Evolutionary conservation across 2,329 filamentous ascomycete species (phyloP), one percentile per base, ranked within the genome.

Genomic region (Neofusicoccum kwambonambiense): DNA sequence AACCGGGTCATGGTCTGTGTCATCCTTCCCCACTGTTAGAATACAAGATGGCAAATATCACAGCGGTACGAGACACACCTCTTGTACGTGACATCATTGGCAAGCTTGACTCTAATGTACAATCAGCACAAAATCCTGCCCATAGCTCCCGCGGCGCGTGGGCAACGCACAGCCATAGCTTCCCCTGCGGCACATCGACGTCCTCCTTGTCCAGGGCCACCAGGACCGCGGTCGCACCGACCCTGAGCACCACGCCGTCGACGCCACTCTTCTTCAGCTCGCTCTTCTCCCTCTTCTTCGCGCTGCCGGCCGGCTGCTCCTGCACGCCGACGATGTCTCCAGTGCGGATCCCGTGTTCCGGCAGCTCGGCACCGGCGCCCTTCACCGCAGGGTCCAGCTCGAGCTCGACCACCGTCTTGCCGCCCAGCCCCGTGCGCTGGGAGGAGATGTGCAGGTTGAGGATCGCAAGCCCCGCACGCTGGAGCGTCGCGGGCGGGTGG

Each of bases 341-440:
- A 0, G 87, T 84, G 2, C 91, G 83, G 60, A 95, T 80, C 31
- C 90, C 90, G 80, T 94, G 91, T 74, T 92, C 89, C 1, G 89
- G 88, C 19, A 94, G 79, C 67, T 87, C 86, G 0, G 81, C 77
- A 49, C 73, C 75, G 19, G 73, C 75, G 50, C 74, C 77, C 3
- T 85, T 83, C 1, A 89, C 85, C 0, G 92, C 90, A n/a, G 86
- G 79, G 72, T 97, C 94, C 0, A 87, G 81, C 15, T 80, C 81
- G 5, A 99, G 87, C 76, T 97, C 93, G 3, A 97, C 81, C 1
- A 99, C 90, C 0, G 91, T 92, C 68, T 92, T 91, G n/a, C 95
- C 95, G 15, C 93, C 95, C 42, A 97, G 83, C 0, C 95, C 95
- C 0, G 95, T 99, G 35, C 93, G 89, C 74, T 91, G 90, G 17